A percentile compares a stretch with the other conserved stretches of the same genome.
Evolutionary conservation across 1,284 basidiomycete species (phyloP).

Genomic region (Cutaneotrichosporon sp.): DNA sequence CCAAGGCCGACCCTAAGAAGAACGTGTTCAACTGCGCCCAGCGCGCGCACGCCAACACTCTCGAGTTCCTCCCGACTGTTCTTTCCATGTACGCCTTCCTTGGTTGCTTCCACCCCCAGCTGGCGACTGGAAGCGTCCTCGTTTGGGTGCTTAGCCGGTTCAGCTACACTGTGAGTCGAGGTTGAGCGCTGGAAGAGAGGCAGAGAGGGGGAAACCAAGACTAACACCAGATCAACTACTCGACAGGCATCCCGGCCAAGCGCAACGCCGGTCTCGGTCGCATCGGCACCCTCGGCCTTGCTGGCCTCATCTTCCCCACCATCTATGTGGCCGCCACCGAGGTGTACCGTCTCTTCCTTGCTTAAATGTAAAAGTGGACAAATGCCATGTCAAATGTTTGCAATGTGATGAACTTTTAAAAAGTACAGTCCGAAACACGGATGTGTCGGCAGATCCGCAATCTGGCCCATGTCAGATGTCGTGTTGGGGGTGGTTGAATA

Average conservation of each 20-base stretch:
- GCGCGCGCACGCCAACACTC: constrained; percentile 47
- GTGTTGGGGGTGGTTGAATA: too few species aligned
- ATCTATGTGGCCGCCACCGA: neutral
- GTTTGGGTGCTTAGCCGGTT: constrained; percentile 36
- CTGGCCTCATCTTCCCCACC: constrained; percentile 13
- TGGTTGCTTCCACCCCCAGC: constrained; percentile 40
- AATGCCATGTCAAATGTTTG: too few species aligned
- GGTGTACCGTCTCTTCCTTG: neutral
- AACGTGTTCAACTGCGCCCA: constrained; percentile 47
- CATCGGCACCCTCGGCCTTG: constrained; percentile 29
- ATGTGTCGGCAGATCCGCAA: too few species aligned
- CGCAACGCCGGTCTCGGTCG: constrained; percentile 26
- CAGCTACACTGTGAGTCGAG: constrained; percentile 36
- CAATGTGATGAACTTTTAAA: too few species aligned
- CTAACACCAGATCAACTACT: constrained; percentile 31
- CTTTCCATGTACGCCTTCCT: constrained; percentile 34
- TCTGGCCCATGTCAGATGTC: too few species aligned
- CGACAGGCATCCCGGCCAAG: constrained; percentile 9
- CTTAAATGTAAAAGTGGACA: neutral
- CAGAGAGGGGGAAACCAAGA: neutral
- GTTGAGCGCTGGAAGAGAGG: neutral
- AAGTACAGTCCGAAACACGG: too few species aligned
- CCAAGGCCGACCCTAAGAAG: constrained; percentile 44
- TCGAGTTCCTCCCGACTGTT: constrained; percentile 40
- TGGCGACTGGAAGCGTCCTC: constrained; percentile 31